These are phyloP conservation scores for Astraeus odoratus DNA, from an alignment of 768 basidiomycete species.

Conservation along the genomic window DNA sequence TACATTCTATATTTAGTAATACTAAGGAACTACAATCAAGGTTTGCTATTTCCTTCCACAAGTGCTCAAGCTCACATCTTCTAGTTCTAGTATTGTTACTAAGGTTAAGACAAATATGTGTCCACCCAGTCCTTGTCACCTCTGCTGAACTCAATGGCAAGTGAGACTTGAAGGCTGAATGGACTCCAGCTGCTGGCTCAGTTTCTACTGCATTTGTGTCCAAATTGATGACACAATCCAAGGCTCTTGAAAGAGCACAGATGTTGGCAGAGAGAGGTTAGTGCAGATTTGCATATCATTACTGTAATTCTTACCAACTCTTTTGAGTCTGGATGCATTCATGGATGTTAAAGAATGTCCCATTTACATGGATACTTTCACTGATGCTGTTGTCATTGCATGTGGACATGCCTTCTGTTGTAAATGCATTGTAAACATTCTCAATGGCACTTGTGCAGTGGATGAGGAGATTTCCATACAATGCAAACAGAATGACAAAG, in stretches of 20 bases:
- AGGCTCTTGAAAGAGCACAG: slow-evolving; percentile 33
- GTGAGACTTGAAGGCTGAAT: slow-evolving; percentile 32
- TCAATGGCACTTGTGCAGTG: slow-evolving; percentile 33
- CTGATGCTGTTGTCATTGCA: slow-evolving; percentile 46
- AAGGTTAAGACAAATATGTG: slow-evolving; percentile 60
- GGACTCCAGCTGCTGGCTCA: slow-evolving; percentile 37
- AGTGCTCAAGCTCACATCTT: neutral
- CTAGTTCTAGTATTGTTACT: slow-evolving; percentile 40
- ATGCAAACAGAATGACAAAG: slow-evolving; percentile 38
- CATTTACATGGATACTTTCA: slow-evolving; percentile 56
- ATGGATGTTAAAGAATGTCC: slow-evolving; percentile 53
- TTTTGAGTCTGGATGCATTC: slow-evolving; percentile 41
- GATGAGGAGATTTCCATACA: slow-evolving; percentile 29
- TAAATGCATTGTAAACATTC: slow-evolving; percentile 46
- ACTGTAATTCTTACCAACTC: neutral
- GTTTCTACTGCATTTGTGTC: slow-evolving; percentile 44
- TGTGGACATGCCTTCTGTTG: slow-evolving; percentile 61
- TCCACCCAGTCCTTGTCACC: slow-evolving; percentile 51
- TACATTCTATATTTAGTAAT: too few species aligned
- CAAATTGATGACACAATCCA: slow-evolving; percentile 42
- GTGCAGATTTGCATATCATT: slow-evolving; percentile 3
- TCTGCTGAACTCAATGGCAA: slow-evolving; percentile 29
- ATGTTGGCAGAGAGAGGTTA: slow-evolving; percentile 49
- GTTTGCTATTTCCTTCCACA: slow-evolving; percentile 31
- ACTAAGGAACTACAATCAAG: slow-evolving; percentile 54